Conservation (phyloP, 257 asterid genomes). For the Solanum sejunctum region DNA sequence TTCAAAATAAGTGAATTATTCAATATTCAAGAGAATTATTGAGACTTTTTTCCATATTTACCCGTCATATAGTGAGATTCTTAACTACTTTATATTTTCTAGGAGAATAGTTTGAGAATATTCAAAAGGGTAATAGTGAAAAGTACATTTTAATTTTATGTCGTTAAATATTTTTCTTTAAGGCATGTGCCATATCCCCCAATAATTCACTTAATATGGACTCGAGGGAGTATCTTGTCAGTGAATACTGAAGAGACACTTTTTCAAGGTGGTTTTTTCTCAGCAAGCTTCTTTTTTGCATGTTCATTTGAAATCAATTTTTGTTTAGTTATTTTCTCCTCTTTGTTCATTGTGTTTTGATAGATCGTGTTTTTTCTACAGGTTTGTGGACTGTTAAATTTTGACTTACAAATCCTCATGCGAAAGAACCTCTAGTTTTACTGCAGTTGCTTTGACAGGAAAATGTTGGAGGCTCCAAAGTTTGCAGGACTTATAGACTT, state of each 20-base stretch:
- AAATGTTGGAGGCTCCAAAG: conserved; percentile 83
- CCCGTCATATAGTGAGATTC: too few species aligned
- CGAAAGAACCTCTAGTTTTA: neutral
- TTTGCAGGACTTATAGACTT: conserved; percentile 67
- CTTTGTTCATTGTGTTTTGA: neutral
- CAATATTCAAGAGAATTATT: too few species aligned
- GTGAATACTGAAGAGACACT: neutral
- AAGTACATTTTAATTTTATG: too few species aligned
- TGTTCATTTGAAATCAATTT: neutral
- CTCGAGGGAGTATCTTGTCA: neutral
- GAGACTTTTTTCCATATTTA: too few species aligned
- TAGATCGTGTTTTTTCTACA: neutral
- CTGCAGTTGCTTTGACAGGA: conserved; percentile 5
- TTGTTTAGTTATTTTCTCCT: neutral
- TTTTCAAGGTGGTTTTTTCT: neutral
- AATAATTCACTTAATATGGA: too few species aligned
- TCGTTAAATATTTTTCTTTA: too few species aligned
- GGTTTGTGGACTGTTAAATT: conserved; percentile 5
- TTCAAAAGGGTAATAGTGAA: too few species aligned
- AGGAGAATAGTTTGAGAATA: too few species aligned
- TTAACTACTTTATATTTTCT: too few species aligned
- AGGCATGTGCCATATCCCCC: too few species aligned
- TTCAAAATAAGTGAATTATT: too few species aligned
- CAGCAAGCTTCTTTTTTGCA: neutral
- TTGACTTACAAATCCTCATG: neutral